Percentiles rank a stretch among this genome's conserved stretches.
Evolutionary conservation across 768 basidiomycete species (phyloP).

Genomic region (Mrakia blollopis): DNA sequence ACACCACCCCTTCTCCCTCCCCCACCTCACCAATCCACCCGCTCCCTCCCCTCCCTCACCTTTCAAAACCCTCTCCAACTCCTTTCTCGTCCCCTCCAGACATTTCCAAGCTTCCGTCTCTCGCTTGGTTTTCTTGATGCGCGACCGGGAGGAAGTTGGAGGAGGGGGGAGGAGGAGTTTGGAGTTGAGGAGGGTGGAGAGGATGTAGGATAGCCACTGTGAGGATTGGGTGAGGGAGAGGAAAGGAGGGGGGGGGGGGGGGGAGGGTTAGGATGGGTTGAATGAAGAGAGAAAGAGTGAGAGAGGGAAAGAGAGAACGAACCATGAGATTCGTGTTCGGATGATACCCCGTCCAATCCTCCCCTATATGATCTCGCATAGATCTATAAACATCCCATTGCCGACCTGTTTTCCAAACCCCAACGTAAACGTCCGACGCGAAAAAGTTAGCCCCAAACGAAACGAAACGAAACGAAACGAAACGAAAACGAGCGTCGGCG

Average conservation of each 20-base stretch:
- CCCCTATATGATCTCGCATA: slow-evolving; percentile 62
- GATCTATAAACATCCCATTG: slow-evolving; percentile 92
- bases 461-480: background rate
- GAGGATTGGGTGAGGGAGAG: no score
- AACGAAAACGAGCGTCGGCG: background rate
- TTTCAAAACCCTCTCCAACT: background rate
- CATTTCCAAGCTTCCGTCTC: slow-evolving; percentile 23
- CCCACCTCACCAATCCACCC: slow-evolving; percentile 20
- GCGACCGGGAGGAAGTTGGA: background rate
- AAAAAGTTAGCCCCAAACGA: slow-evolving; percentile 3
- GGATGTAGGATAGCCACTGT: background rate
- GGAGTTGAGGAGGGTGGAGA: background rate
- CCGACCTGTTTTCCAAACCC: slow-evolving; percentile 53
- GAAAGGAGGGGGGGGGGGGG: background rate
- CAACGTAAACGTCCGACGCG: no score
- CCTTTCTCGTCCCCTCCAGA: slow-evolving; percentile 6
- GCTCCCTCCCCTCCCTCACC: slow-evolving; percentile 2
- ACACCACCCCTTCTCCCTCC: slow-evolving; percentile 32
- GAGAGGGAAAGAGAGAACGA: slow-evolving; percentile 38
- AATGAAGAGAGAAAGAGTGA: background rate
- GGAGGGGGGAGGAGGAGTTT: background rate
- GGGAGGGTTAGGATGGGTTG: slow-evolving; percentile 1
- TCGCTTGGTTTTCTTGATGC: background rate
- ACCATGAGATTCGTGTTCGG: slow-evolving; percentile 91
- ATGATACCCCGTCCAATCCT: slow-evolving; percentile 67